A percentile compares a stretch with the other conserved stretches of the same genome.
Conservation (phyloP, 2,329 filamentous ascomycete species). For the Penicillium oxalicum region DNA sequence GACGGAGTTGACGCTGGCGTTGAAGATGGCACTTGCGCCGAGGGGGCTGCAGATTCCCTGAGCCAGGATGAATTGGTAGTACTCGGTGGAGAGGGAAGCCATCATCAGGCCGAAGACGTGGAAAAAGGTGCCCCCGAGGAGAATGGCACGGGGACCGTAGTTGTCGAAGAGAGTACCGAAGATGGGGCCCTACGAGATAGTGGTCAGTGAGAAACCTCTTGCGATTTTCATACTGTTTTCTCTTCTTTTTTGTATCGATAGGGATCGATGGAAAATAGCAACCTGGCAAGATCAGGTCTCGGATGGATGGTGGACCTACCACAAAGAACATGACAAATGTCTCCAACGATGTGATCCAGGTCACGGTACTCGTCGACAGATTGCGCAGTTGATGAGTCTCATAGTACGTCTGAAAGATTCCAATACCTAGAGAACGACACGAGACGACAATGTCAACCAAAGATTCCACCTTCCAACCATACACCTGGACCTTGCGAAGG, state of each 20-base stretch:
- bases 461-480: too few relatives aligned
- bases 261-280: too few relatives aligned
- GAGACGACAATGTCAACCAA: too few relatives aligned
- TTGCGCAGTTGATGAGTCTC: constrained; percentile 43
- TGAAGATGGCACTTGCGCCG: constrained; percentile 48
- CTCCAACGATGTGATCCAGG: constrained; percentile 55
- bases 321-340: constrained; percentile 25
- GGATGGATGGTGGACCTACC: constrained; percentile 3
- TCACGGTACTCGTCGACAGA: constrained; percentile 51
- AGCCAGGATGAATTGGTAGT: constrained; percentile 53
- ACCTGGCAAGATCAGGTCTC: background rate
- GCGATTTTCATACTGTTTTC: too few relatives aligned
- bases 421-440: constrained; percentile 17
- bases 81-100: constrained; percentile 48
- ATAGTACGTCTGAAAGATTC: constrained; percentile 50
- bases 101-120: constrained; percentile 57
- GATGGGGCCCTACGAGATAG: constrained; percentile 44
- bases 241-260: too few relatives aligned
- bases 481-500: background rate
- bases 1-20: constrained; percentile 32
- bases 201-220: too few relatives aligned
- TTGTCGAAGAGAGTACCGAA: constrained; percentile 61
- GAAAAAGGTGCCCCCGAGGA: constrained; percentile 47
- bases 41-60: constrained; percentile 51
- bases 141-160: constrained; percentile 53